Base-by-base conservation (phyloP, 495 filamentous ascomycete genomes). In the Bathelium albidoporum region DNA sequence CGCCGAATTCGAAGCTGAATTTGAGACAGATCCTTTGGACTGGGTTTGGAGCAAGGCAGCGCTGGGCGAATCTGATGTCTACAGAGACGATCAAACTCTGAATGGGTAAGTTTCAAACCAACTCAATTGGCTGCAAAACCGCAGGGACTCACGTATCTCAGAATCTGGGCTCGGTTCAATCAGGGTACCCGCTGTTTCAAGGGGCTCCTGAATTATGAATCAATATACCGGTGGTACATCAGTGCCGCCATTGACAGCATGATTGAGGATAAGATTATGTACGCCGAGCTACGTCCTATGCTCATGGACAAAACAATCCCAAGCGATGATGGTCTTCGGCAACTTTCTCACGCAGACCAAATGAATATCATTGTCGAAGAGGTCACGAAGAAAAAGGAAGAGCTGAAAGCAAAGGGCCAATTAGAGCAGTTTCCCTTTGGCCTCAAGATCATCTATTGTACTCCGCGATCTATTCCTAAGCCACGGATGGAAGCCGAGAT, bases 371-470 rank as follows among this genome's bases (percentile, higher is more conserved):
- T 76, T 34, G 53, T 66, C 16, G 68, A 71, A 44, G 69, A 70
- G 43, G 68, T 75, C 18, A 12, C 60, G 24, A 69, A 65, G 32
- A 75, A 75, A 64, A 60, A 68, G 24, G 53, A 29, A 10, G 59
- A 70, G 58, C 66, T 76, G 1, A 49, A 70, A 60, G 60, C 45
- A 14, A 22, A 66, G 22, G 64, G 63, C 3, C 14, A 64, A 43
- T 43, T 68, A 2, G 58, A 74, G 59, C 39, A 65, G 32, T 76
- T 76, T 55, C 74, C 74, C 1, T 76, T 76, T 58, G 73, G 73
- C 10, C 59, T 76, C 20, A 76, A 76, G 63, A 73, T 76, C 39
- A 73, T 76, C 26, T 76, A 76, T 49, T 76, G 73, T 68, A 72
- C 74, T 18, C 74, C 74, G 18, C 60, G 74, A 34, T 75, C 71